Base-by-base conservation (phyloP, 352 stramenopile genomes). In the Phytophthora quininea region DNA sequence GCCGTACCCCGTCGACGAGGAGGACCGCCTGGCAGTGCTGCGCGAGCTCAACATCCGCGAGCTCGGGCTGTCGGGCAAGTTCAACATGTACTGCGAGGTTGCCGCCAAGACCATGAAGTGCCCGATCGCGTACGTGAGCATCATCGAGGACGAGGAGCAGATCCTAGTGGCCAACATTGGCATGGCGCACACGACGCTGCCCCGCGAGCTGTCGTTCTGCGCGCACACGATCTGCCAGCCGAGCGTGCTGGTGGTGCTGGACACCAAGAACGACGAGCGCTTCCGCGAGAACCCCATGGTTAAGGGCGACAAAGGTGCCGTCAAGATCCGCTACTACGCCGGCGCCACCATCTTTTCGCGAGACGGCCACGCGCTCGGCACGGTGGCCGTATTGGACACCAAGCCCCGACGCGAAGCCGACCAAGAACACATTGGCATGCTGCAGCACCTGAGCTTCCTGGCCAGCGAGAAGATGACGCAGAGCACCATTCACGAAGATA, bases 251-350 rank as follows among this genome's bases (percentile, higher is more conserved):
- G 88, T 96, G 31, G 85, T 96, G 58, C 71, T 93, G 24, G 88
- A 96, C 61, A 93, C 88, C 9, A 93, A 93, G 74, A 89, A 82
- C 43, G 88, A 96, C 70, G 85, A 92, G 32, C 86, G 86, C 0
- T 96, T 96, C 71, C 82, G 85, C 7, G 82, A 96, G 51, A 96
- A 96, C 70, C 88, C 88, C 24, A 93, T 96, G 82, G 88, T 95
- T 32, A 93, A 92, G 60, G 88, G 86, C 50, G 81, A 92, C 37
- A 93, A 93, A 54, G 84, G 86, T 24, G 81, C 86, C 2, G 84
- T 90, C 32, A 96, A 96, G 71, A 94, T 96, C 63, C 82, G 86
- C 58, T 96, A 95, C 66, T 96, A 96, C 62, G 84, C 87, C 11
- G 88, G 88, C 14, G 88, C 87, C 11, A 92, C 84, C 45, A 94